phyloP scores from a whole-genome alignment of 2,329 filamentous ascomycete genomes.

The Curvularia sp. region DNA sequence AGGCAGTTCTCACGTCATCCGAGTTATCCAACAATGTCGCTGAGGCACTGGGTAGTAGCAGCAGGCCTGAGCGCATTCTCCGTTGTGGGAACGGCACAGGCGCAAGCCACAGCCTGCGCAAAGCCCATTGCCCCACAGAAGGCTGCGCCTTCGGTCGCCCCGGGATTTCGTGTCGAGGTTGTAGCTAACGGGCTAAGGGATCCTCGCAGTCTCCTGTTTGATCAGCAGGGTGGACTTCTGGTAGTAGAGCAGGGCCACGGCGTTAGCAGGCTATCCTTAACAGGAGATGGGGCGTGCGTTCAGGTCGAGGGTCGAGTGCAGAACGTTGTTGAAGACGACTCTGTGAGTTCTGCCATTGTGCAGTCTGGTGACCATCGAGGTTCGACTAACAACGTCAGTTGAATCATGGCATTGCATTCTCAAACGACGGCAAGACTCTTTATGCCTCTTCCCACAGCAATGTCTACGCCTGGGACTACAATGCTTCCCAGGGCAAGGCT shows the following conservation, averaged over 20 bases:
- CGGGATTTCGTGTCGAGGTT: conserved; percentile 54
- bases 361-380: neutral
- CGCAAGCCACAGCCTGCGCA: conserved; percentile 44
- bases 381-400: conserved; percentile 37
- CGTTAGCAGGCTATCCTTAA: conserved; percentile 51
- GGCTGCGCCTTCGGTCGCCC: conserved; percentile 52
- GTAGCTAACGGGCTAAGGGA: conserved; percentile 56
- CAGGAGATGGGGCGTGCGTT: conserved; percentile 40
- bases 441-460: conserved; percentile 64
- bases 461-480: conserved; percentile 72
- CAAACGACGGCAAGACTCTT: conserved; percentile 58
- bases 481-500: conserved; percentile 57
- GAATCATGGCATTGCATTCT: conserved; percentile 62
- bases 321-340: conserved; percentile 37
- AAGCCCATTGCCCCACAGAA: conserved; percentile 49
- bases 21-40: conserved; percentile 24
- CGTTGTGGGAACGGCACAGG: conserved; percentile 32
- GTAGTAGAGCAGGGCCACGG: conserved; percentile 56
- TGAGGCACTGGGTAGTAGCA: conserved; percentile 35
- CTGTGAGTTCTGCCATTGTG: conserved; percentile 33
- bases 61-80: conserved; percentile 26
- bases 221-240: conserved; percentile 57
- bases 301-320: conserved; percentile 32
- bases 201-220: conserved; percentile 59
- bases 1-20: conserved; percentile 24